phyloP scores from a whole-genome alignment of 768 basidiomycete genomes.

The Strobilomyces echinocephalus region DNA sequence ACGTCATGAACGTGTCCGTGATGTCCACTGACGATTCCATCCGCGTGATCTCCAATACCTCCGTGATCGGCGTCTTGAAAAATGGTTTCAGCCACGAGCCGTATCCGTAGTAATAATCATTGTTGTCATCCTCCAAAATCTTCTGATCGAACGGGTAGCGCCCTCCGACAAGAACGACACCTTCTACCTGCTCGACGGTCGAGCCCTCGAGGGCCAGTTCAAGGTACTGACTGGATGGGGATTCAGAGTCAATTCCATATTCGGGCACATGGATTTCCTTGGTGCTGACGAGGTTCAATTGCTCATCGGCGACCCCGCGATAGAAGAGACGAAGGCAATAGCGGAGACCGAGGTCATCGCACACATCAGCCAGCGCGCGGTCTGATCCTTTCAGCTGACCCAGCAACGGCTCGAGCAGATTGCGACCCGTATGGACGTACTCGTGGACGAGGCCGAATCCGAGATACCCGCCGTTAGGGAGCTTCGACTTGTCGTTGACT shows the following conservation, averaged over 20 bases:
- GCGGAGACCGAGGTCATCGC: conserved; percentile 1
- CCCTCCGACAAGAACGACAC: background rate
- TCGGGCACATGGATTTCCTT: background rate
- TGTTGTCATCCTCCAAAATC: background rate
- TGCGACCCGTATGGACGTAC: conserved; percentile 2
- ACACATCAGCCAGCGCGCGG: conserved; percentile 5
- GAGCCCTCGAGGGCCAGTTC: background rate
- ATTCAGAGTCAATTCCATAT: background rate
- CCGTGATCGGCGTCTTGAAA: conserved; percentile 1
- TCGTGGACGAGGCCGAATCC: conserved; percentile 16
- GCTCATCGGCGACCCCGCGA: accelerated
- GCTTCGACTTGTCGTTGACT: background rate
- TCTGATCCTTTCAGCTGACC: conserved; percentile 14
- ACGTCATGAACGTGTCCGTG: background rate
- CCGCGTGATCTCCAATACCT: conserved; percentile 9
- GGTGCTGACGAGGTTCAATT: background rate
- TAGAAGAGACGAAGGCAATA: conserved; percentile 8
- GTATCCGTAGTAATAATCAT: background rate
- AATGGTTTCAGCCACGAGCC: background rate
- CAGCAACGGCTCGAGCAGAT: background rate
- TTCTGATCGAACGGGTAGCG: background rate
- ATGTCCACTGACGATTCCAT: conserved; percentile 7
- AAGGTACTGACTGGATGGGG: background rate
- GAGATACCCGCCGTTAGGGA: conserved; percentile 9
- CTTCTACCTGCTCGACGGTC: conserved; percentile 5